phyloP scores from a whole-genome alignment of 1,284 basidiomycete genomes.

The Ganoderma lucidum region DNA sequence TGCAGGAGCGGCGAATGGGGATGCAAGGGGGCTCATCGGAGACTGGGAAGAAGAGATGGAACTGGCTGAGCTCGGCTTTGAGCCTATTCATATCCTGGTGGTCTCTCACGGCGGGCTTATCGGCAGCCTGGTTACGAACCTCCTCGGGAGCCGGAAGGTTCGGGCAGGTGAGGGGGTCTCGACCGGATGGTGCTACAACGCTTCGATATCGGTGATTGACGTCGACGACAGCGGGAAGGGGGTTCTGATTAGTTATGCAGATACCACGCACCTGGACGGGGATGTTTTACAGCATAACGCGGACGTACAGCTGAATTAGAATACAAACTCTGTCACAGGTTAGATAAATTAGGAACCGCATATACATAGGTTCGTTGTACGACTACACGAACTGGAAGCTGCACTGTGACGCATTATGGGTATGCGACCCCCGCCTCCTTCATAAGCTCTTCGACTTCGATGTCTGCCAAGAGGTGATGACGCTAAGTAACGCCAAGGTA shows the following conservation, averaged over 20 bases:
- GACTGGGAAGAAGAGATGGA: slow-evolving; percentile 24
- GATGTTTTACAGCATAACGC: slow-evolving; percentile 55
- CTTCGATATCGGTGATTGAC: slow-evolving; percentile 68
- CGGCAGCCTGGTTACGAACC: slow-evolving; percentile 53
- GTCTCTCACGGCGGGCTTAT: slow-evolving; percentile 76
- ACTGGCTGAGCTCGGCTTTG: slow-evolving; percentile 23
- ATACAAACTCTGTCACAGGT: not conserved
- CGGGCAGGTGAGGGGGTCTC: slow-evolving; percentile 49
- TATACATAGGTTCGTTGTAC: not conserved
- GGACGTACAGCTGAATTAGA: slow-evolving; percentile 48
- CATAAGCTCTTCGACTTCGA: slow-evolving; percentile 55
- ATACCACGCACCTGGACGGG: slow-evolving; percentile 58
- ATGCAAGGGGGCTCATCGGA: not conserved
- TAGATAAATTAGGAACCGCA: not conserved
- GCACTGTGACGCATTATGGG: slow-evolving; percentile 25
- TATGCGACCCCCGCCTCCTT: slow-evolving; percentile 38
- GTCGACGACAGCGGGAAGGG: slow-evolving; percentile 50
- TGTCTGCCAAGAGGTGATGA: slow-evolving; percentile 41
- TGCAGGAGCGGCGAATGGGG: not conserved
- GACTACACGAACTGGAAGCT: not conserved
- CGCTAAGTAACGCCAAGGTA: not conserved
- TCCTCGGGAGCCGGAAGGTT: slow-evolving; percentile 52
- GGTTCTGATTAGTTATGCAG: slow-evolving; percentile 60
- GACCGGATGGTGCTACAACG: slow-evolving; percentile 59
- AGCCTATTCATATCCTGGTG: slow-evolving; percentile 57